Evolutionary conservation across 164 flowering plant species (phyloP).

Genomic region (Macadamia tetraphylla): DNA sequence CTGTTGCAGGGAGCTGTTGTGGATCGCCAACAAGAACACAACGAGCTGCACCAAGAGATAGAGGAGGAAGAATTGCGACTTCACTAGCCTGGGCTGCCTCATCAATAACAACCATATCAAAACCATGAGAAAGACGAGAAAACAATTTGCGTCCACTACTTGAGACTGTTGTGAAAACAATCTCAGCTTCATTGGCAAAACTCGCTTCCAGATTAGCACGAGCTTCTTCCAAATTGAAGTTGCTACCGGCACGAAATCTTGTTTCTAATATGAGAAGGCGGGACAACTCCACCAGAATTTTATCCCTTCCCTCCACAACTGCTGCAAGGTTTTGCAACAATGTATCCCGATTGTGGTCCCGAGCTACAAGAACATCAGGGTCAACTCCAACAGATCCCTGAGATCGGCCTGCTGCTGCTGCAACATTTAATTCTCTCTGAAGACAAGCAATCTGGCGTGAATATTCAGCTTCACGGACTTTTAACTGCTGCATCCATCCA

Average conservation of each 20-base stretch:
- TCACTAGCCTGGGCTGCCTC: conserved; percentile 99
- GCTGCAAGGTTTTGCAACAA: conserved; percentile 83
- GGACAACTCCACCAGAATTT: conserved; percentile 80
- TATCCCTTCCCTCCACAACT: conserved; percentile 81
- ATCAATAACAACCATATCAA: conserved; percentile 97
- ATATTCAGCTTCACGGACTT: conserved; percentile 55
- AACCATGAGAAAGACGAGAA: conserved; percentile 95
- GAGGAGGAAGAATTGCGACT: conserved; percentile 87
- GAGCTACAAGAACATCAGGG: conserved; percentile 80
- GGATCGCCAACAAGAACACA: conserved; percentile 99
- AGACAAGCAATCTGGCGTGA: conserved; percentile 65
- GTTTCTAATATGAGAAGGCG: conserved; percentile 69
- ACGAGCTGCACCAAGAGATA: conserved; percentile 86
- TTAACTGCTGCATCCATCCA: conserved; percentile 73
- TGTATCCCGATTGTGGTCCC: conserved; percentile 76
- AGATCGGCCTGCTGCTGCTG: conserved; percentile 72
- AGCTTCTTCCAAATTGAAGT: conserved; percentile 80
- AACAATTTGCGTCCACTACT: conserved; percentile 93
- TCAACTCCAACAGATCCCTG: conserved; percentile 98
- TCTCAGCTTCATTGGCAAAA: conserved; percentile 97
- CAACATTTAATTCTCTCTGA: conserved; percentile 67
- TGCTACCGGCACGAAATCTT: conserved; percentile 58
- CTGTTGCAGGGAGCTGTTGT: conserved; percentile 98
- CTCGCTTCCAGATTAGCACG: conserved; percentile 96
- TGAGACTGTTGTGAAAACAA: conserved; percentile 92